These are phyloP conservation scores for Lolium rigidum DNA, from an alignment of 176 grass and related monocot species.

Conservation along the genomic window DNA sequence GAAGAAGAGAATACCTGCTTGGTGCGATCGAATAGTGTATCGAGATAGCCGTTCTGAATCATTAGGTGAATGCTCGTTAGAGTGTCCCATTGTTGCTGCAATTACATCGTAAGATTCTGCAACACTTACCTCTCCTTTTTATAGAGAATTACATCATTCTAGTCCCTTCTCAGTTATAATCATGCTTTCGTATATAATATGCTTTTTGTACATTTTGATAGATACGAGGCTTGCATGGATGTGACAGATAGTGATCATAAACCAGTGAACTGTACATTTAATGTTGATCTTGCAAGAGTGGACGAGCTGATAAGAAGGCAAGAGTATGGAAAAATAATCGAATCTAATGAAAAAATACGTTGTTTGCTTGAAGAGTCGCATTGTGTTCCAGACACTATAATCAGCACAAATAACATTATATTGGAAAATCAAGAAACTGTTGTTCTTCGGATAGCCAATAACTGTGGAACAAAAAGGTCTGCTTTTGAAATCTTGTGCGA, in stretches of 20 bases:
- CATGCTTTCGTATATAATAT: constrained; percentile 27
- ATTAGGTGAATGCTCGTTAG: constrained; percentile 74
- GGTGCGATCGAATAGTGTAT: constrained; percentile 97
- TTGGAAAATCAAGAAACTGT: constrained; percentile 82
- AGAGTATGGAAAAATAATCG: constrained; percentile 71
- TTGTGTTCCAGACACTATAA: constrained; percentile 79
- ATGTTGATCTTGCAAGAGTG: constrained; percentile 80
- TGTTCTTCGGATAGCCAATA: constrained; percentile 82
- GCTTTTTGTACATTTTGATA: constrained; percentile 37
- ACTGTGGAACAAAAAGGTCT: constrained; percentile 57
- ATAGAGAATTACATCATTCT: not conserved
- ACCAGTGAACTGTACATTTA: constrained; percentile 90
- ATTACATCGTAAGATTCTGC: constrained; percentile 71
- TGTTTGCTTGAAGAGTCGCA: constrained; percentile 55
- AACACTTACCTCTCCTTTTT: not conserved
- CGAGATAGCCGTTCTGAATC: constrained; percentile 81
- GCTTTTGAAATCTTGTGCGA: constrained; percentile 78
- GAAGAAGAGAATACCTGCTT: constrained; percentile 98
- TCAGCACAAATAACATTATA: constrained; percentile 94
- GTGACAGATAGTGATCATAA: constrained; percentile 97
- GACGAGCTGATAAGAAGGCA: constrained; percentile 80
- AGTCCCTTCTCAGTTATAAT: constrained; percentile 21
- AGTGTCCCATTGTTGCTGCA: constrained; percentile 88
- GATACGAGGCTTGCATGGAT: constrained; percentile 96
- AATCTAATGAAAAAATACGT: constrained; percentile 58